Conservation (phyloP, 2,329 filamentous ascomycete genomes). For the Salinomyces thailandicus region DNA sequence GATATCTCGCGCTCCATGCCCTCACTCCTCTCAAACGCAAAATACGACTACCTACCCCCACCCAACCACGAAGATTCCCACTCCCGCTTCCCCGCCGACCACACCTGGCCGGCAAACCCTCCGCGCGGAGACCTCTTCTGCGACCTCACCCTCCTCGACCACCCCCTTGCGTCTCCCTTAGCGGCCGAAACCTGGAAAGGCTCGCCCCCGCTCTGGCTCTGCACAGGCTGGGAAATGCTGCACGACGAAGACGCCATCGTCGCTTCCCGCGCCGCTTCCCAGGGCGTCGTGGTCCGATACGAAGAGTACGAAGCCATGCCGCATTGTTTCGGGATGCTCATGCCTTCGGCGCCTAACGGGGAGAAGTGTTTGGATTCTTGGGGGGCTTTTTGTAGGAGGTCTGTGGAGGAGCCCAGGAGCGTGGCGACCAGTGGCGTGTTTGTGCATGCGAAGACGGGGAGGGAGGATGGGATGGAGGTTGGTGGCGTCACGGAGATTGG, state of each 20-base stretch:
- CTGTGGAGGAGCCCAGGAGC: conserved; percentile 18
- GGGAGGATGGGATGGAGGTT: conserved; percentile 21
- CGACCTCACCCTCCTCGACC: conserved; percentile 36
- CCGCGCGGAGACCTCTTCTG: conserved; percentile 40
- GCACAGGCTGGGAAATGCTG: conserved; percentile 61
- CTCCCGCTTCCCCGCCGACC: conserved; percentile 38
- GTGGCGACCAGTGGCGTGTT: conserved; percentile 22
- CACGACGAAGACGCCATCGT: conserved; percentile 56
- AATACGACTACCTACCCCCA: conserved; percentile 55
- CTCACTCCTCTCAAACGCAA: conserved; percentile 41
- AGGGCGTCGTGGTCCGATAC: conserved; percentile 53
- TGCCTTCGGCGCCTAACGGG: conserved; percentile 26
- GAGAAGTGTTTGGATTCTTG: conserved; percentile 29
- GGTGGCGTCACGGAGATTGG: conserved; percentile 10
- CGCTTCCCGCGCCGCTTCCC: conserved; percentile 44
- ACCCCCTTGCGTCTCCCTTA: conserved; percentile 60
- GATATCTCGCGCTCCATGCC: conserved; percentile 57
- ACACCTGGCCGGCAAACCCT: conserved; percentile 36
- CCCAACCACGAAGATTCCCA: conserved; percentile 27
- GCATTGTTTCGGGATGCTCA: conserved; percentile 50
- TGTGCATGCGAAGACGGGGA: conserved; percentile 22
- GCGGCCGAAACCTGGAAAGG: conserved; percentile 49
- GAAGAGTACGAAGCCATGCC: conserved; percentile 75
- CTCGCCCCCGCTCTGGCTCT: conserved; percentile 56
- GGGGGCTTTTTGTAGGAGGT: conserved; percentile 21